A percentile compares a stretch with the other conserved stretches of the same genome.
These are phyloP conservation scores for Xylaria hypoxylon DNA, from an alignment of 2,329 filamentous ascomycete genomes.

Conservation along the genomic window DNA sequence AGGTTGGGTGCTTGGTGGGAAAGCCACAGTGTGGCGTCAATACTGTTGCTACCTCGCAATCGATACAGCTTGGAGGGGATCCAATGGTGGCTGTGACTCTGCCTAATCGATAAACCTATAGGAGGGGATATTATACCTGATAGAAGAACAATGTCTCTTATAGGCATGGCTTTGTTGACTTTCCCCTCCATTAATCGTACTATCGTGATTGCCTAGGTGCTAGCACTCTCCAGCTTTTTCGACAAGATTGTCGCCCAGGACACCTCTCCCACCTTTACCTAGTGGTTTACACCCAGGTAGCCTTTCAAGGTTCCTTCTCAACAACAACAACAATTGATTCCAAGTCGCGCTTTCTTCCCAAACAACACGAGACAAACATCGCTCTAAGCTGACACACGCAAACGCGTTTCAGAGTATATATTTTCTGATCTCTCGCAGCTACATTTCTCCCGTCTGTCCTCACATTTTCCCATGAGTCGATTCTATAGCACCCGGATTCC, in stretches of 20 bases:
- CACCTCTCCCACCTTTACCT: conserved; percentile 24
- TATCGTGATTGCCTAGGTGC: conserved; percentile 29
- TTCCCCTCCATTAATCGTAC: conserved; percentile 38
- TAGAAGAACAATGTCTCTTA: conserved; percentile 28
- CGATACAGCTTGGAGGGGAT: conserved; percentile 1
- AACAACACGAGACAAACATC: conserved; percentile 18
- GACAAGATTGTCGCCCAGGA: conserved; percentile 29
- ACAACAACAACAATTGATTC: conserved; percentile 2
- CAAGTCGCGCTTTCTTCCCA: conserved; percentile 27
- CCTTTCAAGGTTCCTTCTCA: conserved; percentile 16
- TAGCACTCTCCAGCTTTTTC: conserved; percentile 29
- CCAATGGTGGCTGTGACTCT: conserved; percentile 1
- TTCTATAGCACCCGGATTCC: conserved; percentile 1
- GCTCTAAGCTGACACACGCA: conserved; percentile 22
- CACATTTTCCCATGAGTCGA: conserved; percentile 5
- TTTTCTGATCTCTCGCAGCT: conserved; percentile 11
- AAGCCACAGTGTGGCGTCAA: conserved; percentile 32
- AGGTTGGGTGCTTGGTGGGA: background rate
- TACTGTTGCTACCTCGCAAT: background rate
- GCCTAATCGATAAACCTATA: conserved; percentile 34
- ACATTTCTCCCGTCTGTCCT: conserved; percentile 5
- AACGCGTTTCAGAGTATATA: conserved; percentile 26
- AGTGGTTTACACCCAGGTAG: conserved; percentile 18
- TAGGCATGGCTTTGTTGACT: conserved; percentile 37
- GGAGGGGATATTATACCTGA: conserved; percentile 28